phyloP scores from a whole-genome alignment of 768 basidiomycete genomes.

The Tricholoma bakamatsutake region DNA sequence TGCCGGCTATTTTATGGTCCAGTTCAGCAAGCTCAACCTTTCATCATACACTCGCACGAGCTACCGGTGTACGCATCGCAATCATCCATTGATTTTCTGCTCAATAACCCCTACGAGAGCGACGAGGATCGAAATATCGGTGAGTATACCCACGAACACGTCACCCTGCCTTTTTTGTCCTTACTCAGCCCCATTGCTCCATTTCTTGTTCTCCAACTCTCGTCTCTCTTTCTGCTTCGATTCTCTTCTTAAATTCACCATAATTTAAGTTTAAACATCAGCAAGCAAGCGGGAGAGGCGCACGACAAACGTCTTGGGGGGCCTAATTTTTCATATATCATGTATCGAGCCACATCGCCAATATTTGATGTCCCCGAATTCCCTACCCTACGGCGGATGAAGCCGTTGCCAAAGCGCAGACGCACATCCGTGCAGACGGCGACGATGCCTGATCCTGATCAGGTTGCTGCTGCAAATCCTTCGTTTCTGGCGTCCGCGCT shows the following conservation, averaged over 20 bases:
- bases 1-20: neutral
- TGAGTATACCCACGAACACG: conserved; percentile 13
- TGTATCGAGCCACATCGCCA: conserved; percentile 54
- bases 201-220: neutral
- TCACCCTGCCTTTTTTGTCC: conserved; percentile 10
- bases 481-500: conserved; percentile 4
- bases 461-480: neutral
- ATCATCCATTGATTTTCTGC: neutral
- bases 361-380: conserved; percentile 64
- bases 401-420: conserved; percentile 74
- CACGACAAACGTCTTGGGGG: conserved; percentile 3
- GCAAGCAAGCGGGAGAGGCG: neutral
- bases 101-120: neutral
- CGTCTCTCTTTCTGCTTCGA: neutral
- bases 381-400: conserved; percentile 57
- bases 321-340: conserved; percentile 18
- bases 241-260: conserved; percentile 4
- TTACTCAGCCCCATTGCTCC: conserved; percentile 5
- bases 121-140: neutral
- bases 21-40: neutral
- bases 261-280: neutral
- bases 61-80: neutral
- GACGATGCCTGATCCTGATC: conserved; percentile 3
- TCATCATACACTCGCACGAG: conserved; percentile 1
- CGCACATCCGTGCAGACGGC: conserved; percentile 40